Base-by-base conservation (phyloP, 257 asterid genomes). In the Scutellaria minor region DNA sequence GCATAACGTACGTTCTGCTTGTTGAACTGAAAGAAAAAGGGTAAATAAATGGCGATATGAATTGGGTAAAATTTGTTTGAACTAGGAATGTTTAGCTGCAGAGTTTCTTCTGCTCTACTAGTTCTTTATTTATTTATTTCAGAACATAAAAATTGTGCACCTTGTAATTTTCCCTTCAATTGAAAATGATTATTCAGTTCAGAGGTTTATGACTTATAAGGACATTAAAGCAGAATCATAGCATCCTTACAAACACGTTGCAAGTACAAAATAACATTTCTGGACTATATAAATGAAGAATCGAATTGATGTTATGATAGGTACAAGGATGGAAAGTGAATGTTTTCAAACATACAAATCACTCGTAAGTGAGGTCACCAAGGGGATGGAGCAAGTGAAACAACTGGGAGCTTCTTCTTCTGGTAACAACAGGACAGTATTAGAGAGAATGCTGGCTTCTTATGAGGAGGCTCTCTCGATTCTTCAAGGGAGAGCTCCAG, bases 381-480 rank as follows among this genome's bases (percentile, higher is more conserved):
- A 56, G 47, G 83, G 83, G 42, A 46, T 56, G 79, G 74, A 69
- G 66, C 66, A 56, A 68, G 77, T 70, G 68, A 69, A 78, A 40
- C 77, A 40, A 61, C 60, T 62, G 40, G 64, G 42, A 42, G 73
- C 40, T 12, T 62, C 77, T 56, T 68, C 52, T 46, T 56, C 73
- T 14, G 14, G 46, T 12, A 15, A 73, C 11, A 60, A 73, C 20
- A 76, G 74, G 47, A 22, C 44, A 20, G 6, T 39, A 54, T 15
- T 63, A 35, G 66, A 69, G 18, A 74, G 44, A 47, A 74, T 79
- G 69, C 10, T 69, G 76, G 55, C 77, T 47, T 79, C 77, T 48
- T 57, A 78, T 48, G 67, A 41, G n/a, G 83, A 78, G 65, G 77
- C 79, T 39, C 73, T 57, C 1, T 69, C 7, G 15, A 74, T 74